These are phyloP conservation scores for Geotrichum siamense DNA, from an alignment of 1,139 yeast genomes.

Conservation along the genomic window DNA sequence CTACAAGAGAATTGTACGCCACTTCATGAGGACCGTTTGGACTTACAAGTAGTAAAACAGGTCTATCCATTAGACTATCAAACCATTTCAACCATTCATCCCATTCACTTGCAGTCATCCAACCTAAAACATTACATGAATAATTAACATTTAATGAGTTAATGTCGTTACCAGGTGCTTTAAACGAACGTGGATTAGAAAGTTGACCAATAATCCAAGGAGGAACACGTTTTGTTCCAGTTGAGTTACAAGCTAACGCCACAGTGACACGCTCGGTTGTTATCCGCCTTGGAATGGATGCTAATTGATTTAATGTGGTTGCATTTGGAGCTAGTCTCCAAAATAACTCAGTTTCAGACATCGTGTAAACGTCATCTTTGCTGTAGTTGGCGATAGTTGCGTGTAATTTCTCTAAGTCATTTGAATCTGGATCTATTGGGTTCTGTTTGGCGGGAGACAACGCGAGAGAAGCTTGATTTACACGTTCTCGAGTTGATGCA, in stretches of 20 bases:
- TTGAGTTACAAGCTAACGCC: constrained; percentile 15
- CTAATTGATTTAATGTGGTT: constrained; percentile 1
- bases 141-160: constrained; percentile 11
- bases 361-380: constrained; percentile 15
- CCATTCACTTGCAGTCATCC: constrained; percentile 18
- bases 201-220: constrained; percentile 18
- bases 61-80: constrained; percentile 15
- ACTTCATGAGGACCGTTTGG: constrained; percentile 18
- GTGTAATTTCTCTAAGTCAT: constrained; percentile 3
- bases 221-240: constrained; percentile 15
- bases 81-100: constrained; percentile 18
- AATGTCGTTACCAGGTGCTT: constrained; percentile 15
- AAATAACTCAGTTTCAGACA: constrained; percentile 15
- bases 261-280: constrained; percentile 14
- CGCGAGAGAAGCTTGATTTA: constrained; percentile 5
- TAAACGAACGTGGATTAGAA: constrained; percentile 12
- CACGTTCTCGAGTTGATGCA: constrained; percentile 15
- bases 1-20: constrained; percentile 9
- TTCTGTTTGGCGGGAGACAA: constrained; percentile 1
- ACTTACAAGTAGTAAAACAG: constrained; percentile 13
- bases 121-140: constrained; percentile 15
- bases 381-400: constrained; percentile 3
- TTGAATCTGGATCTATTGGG: constrained; percentile 3
- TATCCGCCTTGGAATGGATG: constrained; percentile 2
- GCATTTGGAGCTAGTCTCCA: constrained; percentile 14